Conservation (phyloP, 176 grass and related monocot species). For the Oryza meridionalis region DNA sequence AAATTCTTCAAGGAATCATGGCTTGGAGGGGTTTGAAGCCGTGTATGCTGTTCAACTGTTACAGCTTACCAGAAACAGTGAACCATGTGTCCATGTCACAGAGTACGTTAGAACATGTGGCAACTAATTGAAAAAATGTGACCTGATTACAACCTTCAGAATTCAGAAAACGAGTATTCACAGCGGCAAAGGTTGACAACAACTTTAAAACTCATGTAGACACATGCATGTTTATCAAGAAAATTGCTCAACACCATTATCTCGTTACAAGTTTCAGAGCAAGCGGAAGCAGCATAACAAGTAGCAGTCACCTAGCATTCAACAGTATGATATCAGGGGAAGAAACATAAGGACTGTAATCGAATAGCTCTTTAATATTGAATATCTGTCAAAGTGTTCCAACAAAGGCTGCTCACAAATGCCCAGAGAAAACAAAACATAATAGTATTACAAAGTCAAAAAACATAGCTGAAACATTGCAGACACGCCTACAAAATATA, state of each 20-base stretch:
- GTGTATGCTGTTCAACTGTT: too few species aligned
- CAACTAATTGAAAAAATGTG: too few species aligned
- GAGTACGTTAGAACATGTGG: too few species aligned
- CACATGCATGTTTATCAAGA: not conserved
- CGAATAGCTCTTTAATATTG: constrained; percentile 40
- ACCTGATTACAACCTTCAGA: too few species aligned
- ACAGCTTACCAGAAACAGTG: too few species aligned
- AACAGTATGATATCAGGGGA: not conserved
- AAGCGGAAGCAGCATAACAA: not conserved
- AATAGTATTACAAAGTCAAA: constrained; percentile 43
- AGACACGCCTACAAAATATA: constrained; percentile 48
- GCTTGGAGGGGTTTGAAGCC: too few species aligned
- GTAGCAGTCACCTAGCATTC: not conserved
- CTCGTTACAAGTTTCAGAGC: not conserved
- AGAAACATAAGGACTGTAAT: constrained; percentile 16
- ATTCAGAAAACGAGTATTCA: too few species aligned
- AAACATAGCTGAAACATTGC: constrained; percentile 36
- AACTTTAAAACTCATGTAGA: not conserved
- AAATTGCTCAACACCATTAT: not conserved
- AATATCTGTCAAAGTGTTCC: constrained; percentile 37
- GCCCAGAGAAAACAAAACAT: constrained; percentile 46
- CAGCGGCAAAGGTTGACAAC: not conserved
- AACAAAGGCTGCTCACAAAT: constrained; percentile 45
- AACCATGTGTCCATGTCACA: too few species aligned
- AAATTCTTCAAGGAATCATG: too few species aligned